Base-by-base conservation (phyloP, 2,329 filamentous ascomycete species). In the Claviceps sp. region DNA sequence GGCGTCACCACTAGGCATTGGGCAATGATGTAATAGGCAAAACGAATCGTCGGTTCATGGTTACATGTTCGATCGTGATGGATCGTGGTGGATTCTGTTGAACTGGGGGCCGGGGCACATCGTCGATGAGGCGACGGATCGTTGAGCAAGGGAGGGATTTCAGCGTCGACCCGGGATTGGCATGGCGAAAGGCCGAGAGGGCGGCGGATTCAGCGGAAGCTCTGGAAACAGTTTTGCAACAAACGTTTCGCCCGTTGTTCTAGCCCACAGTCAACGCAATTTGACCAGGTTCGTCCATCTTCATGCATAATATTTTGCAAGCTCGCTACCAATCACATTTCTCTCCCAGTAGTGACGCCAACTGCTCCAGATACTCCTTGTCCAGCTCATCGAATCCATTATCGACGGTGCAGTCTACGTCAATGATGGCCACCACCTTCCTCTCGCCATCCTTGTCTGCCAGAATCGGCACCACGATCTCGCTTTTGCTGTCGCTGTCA, bases 381-480 rank as follows among this genome's bases (percentile, higher is more conserved):
- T 93, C 87, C 45, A 82, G 75, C 54, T 79, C 73, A 57, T 87
- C 80, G 58, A 90, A 90, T 0, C 86, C 85, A 14, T 76, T 67
- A 50, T 76, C 58, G 38, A 76, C 78, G 1, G 82, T 79, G 62
- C 87, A 91, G 65, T 93, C 87, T 24, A 91, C 73, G 61, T 93
- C 87, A 54, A 93, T 87, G 56, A 91, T 86, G 2, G 81, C 86
- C 22, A 86, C 81, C 5, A 85, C 69, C 70, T 77, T 71, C 24
- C 57, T 62, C 45, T 59, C 57, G 24, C 61, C 65, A 44, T 61
- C 60, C 50, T 59, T 50, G 4, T 61, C 58, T 16, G 61, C 62
- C 5, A 85, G 57, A 55, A 91, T 77, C 2, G 87, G 87, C 48
- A 91, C 86, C 18, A 93, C 87, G 63, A 93, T 83, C 71, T 93